A percentile compares a stretch with the other conserved stretches of the same genome.
Conservation (phyloP, 495 filamentous ascomycete species). For the Talaromyces adpressus region DNA sequence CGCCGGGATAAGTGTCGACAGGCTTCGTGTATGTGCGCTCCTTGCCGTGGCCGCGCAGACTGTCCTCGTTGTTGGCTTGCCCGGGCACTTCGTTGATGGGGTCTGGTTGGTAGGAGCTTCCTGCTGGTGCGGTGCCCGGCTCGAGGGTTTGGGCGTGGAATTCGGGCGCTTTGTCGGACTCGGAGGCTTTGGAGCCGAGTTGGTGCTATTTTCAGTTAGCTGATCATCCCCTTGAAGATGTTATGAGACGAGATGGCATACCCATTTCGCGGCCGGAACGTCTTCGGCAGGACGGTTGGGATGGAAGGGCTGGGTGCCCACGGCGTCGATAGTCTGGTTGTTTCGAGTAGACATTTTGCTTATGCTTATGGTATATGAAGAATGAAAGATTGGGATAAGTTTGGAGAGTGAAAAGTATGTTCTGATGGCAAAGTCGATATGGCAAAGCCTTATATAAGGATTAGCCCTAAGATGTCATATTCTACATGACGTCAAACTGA, state of each 20-base stretch:
- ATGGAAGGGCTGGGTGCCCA: not conserved
- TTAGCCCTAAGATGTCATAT: not conserved
- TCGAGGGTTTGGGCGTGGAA: conserved; percentile 56
- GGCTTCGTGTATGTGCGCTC: conserved; percentile 39
- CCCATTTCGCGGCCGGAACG: not conserved
- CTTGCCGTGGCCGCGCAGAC: conserved; percentile 33
- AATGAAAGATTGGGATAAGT: no score
- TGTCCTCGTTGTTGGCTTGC: conserved; percentile 38
- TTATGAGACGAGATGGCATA: not conserved
- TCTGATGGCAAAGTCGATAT: not conserved
- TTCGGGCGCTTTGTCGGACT: conserved; percentile 53
- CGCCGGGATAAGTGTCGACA: conserved; percentile 50
- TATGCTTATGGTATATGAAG: not conserved
- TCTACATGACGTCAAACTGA: conserved; percentile 8
- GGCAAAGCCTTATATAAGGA: not conserved
- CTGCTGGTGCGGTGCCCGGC: conserved; percentile 57
- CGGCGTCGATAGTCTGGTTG: not conserved
- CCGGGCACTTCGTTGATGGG: conserved; percentile 33
- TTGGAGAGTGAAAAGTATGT: no score
- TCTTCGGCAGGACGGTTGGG: conserved; percentile 1
- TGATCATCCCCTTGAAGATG: not conserved
- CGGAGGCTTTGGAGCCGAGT: conserved; percentile 51
- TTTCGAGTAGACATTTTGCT: not conserved
- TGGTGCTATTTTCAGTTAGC: conserved; percentile 45
- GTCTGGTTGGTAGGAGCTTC: conserved; percentile 54